Conservation (phyloP, 306 rosid species). For the Gynostemma pentaphyllum region DNA sequence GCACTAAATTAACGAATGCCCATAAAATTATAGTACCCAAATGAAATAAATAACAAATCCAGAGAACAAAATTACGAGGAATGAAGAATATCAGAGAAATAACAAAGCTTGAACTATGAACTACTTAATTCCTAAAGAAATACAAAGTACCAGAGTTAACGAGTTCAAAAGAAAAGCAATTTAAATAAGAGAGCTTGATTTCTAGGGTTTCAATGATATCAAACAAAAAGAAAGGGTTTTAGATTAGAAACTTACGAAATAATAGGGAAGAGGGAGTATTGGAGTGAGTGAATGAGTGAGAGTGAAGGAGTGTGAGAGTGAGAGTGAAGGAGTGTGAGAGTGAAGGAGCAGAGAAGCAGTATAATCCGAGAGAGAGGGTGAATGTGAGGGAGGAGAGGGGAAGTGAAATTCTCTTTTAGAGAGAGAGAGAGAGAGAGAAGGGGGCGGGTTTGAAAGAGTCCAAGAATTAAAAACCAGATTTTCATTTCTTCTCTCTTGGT, state of each 20-base stretch:
- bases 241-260: constrained; percentile 6
- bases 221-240: neutral
- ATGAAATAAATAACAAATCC: neutral
- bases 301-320: neutral
- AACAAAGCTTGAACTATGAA: neutral
- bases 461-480: neutral
- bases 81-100: neutral
- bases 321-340: neutral
- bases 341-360: neutral
- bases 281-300: neutral
- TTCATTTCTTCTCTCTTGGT: neutral
- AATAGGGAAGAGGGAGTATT: neutral
- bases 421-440: neutral
- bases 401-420: neutral
- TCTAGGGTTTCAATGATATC: constrained; percentile 8
- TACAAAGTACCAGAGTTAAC: neutral
- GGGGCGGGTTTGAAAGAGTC: too few species aligned
- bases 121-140: neutral
- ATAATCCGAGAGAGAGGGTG: neutral
- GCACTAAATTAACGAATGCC: neutral
- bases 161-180: neutral
- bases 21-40: neutral
- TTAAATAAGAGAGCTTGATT: neutral
- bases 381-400: neutral
- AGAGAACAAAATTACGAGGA: neutral